Evolutionary conservation across 345 rosid genomes (phyloP).

Genomic region (Ceriops decandra): DNA sequence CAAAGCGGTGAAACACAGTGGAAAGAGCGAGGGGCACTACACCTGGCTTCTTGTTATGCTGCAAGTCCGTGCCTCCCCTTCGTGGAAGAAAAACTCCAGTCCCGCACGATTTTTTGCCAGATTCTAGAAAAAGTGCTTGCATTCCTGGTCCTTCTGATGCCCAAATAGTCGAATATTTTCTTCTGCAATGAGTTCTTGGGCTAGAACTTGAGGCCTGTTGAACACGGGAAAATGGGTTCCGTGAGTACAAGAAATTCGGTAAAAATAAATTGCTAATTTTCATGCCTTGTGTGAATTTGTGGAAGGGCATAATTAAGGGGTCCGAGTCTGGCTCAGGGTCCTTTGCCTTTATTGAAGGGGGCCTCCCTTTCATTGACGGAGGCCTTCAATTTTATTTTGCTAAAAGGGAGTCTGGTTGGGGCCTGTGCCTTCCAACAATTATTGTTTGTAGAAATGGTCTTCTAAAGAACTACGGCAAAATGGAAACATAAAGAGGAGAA

Average conservation of each 20-base stretch:
- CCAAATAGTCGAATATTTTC: conserved; percentile 20
- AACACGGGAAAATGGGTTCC: neutral
- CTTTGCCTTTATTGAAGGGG: no score
- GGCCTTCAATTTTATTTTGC: no score
- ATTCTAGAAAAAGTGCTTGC: conserved; percentile 75
- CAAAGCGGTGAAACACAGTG: no score
- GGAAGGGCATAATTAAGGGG: no score
- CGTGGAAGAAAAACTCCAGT: conserved; percentile 89
- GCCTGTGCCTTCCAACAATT: no score
- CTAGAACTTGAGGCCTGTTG: conserved; percentile 25
- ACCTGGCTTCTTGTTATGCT: conserved; percentile 55
- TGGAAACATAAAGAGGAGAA: no score
- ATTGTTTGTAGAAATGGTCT: no score
- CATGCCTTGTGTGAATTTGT: no score
- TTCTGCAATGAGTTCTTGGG: conserved; percentile 13
- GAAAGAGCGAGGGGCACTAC: neutral
- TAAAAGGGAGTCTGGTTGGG: no score
- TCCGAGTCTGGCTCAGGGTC: no score
- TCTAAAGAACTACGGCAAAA: no score
- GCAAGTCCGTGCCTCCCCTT: conserved; percentile 34
- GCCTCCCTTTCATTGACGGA: no score
- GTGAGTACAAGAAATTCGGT: neutral
- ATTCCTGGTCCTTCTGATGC: conserved; percentile 51
- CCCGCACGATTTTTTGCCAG: conserved; percentile 56
- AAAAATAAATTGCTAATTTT: neutral